These are phyloP conservation scores for Mycena vulgaris DNA, from an alignment of 768 basidiomycete genomes.

Conservation along the genomic window DNA sequence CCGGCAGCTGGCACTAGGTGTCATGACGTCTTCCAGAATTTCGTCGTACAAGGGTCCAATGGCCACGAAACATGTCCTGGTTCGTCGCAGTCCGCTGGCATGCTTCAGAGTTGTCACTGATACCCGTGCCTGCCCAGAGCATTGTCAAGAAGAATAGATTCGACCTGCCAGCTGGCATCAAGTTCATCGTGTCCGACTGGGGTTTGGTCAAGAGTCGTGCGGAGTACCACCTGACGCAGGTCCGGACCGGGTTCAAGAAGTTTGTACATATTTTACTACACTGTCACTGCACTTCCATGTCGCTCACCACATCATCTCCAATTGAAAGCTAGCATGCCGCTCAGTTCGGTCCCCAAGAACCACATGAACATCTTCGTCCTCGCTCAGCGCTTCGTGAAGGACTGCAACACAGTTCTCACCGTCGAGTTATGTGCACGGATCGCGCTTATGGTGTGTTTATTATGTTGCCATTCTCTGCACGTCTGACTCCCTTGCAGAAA, in stretches of 20 bases:
- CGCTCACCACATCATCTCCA: background rate
- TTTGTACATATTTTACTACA: background rate
- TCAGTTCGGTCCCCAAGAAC: background rate
- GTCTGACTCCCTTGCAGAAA: background rate
- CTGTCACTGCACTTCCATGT: background rate
- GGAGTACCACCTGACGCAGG: slow-evolving; percentile 14
- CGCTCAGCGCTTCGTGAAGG: slow-evolving; percentile 14
- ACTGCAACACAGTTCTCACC: background rate
- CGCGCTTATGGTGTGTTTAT: slow-evolving; percentile 9
- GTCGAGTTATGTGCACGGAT: slow-evolving; percentile 5
- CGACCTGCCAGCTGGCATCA: slow-evolving; percentile 8
- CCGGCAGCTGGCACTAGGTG: background rate
- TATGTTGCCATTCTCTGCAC: background rate
- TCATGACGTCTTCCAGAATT: background rate
- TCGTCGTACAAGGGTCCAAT: background rate
- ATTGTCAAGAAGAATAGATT: slow-evolving; percentile 8
- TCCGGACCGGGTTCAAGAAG: background rate
- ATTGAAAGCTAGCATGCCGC: background rate
- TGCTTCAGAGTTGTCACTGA: background rate
- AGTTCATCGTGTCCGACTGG: slow-evolving; percentile 13
- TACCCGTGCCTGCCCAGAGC: background rate
- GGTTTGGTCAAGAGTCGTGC: background rate
- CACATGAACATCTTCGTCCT: slow-evolving; percentile 9
- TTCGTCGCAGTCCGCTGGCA: background rate
- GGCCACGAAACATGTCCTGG: background rate